These are phyloP conservation scores for Claviceps purpurea DNA, from an alignment of 2,329 filamentous ascomycete genomes.

Conservation along the genomic window DNA sequence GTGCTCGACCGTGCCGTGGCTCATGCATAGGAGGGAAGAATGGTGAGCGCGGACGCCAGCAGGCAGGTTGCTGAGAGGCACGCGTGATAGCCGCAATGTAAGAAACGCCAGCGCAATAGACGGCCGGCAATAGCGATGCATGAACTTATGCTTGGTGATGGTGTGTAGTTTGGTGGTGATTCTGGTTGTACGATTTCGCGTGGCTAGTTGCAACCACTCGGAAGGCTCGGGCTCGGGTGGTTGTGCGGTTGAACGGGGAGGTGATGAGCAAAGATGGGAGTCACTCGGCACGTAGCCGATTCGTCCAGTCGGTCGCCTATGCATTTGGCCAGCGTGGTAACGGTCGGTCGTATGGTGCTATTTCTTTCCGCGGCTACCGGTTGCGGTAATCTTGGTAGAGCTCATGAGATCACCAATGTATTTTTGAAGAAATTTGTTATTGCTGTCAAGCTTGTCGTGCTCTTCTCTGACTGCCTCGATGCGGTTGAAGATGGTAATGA, in stretches of 20 bases:
- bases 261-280: neutral
- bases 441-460: slow-evolving; percentile 90
- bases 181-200: neutral
- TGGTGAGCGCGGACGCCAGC: neutral
- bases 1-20: neutral
- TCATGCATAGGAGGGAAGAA: too few species aligned
- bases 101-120: neutral
- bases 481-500: slow-evolving; percentile 79
- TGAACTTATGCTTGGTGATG: neutral
- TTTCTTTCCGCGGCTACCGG: slow-evolving; percentile 39
- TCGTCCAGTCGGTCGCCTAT: neutral
- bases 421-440: slow-evolving; percentile 95
- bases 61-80: neutral
- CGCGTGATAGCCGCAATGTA: neutral
- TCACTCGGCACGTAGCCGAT: neutral
- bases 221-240: neutral
- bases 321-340: neutral
- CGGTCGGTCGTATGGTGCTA: slow-evolving; percentile 13
- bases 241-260: neutral
- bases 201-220: neutral
- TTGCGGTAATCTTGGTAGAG: slow-evolving; percentile 58
- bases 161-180: neutral
- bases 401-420: slow-evolving; percentile 96
- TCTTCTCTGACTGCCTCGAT: slow-evolving; percentile 91
- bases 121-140: too few species aligned